Conservation (phyloP, 2,329 filamentous ascomycete genomes). For the Pseudofabraea citricarpa region DNA sequence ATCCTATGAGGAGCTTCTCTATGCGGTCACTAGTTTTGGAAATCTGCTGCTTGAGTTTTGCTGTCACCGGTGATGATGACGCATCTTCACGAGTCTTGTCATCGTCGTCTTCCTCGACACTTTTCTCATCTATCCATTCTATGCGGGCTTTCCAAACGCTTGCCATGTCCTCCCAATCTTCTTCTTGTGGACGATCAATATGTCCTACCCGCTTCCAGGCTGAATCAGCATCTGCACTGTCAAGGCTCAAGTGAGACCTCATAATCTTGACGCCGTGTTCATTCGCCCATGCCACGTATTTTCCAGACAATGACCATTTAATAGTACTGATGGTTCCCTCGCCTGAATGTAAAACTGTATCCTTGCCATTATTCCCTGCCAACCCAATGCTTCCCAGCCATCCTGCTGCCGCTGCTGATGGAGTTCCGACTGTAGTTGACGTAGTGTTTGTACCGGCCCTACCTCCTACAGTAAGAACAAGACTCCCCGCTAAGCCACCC, state of each 20-base stretch:
- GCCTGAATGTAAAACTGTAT: slow-evolving; percentile 83
- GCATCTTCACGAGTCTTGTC: slow-evolving; percentile 27
- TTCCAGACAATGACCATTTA: slow-evolving; percentile 90
- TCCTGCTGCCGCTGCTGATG: slow-evolving; percentile 76
- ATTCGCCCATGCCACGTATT: slow-evolving; percentile 92
- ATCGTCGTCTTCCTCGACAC: slow-evolving; percentile 69
- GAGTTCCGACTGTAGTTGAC: slow-evolving; percentile 80
- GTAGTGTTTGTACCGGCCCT: slow-evolving; percentile 73
- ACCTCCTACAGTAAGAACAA: slow-evolving; percentile 82
- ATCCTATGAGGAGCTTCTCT: slow-evolving; percentile 86
- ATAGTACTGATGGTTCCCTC: slow-evolving; percentile 89
- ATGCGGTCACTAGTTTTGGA: slow-evolving; percentile 43
- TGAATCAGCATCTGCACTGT: slow-evolving; percentile 69
- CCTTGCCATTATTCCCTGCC: slow-evolving; percentile 72
- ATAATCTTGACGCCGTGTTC: slow-evolving; percentile 98
- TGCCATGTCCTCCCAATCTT: slow-evolving; percentile 94
- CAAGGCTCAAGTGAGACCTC: slow-evolving; percentile 80
- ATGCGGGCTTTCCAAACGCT: slow-evolving; percentile 87
- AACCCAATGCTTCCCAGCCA: slow-evolving; percentile 90
- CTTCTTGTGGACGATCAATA: slow-evolving; percentile 79
- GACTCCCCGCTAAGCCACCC: slow-evolving; percentile 79
- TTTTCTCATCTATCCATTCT: slow-evolving; percentile 87
- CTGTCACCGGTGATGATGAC: slow-evolving; percentile 38
- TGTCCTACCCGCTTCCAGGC: slow-evolving; percentile 96
- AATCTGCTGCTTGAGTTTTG: slow-evolving; percentile 44